Evolutionary conservation across 768 basidiomycete genomes (phyloP).

Genomic region (Lactarius sanguifluus): DNA sequence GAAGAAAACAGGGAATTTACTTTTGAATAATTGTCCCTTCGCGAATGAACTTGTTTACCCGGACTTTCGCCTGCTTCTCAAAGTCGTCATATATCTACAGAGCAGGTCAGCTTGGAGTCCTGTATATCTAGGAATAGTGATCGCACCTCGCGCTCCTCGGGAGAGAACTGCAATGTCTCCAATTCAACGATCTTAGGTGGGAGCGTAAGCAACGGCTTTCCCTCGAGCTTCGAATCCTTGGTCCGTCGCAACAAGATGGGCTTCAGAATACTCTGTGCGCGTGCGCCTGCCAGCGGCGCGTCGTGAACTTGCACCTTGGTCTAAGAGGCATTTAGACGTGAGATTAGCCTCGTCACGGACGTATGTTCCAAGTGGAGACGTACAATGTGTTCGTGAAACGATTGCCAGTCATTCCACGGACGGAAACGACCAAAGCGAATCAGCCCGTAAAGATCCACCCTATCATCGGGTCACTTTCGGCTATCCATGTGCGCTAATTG

Average conservation of each 20-base stretch:
- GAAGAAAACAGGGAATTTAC: constrained; percentile 32
- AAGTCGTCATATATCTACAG: constrained; percentile 56
- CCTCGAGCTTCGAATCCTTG: constrained; percentile 65
- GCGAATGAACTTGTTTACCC: constrained; percentile 59
- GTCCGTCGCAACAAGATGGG: constrained; percentile 71
- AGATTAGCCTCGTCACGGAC: not conserved
- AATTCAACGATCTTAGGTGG: constrained; percentile 61
- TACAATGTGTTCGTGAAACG: constrained; percentile 61
- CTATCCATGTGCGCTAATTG: not conserved
- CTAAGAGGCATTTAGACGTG: constrained; percentile 33
- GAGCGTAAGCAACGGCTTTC: constrained; percentile 65
- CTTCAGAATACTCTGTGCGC: constrained; percentile 67
- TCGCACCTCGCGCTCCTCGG: constrained; percentile 62
- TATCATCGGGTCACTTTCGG: constrained; percentile 31
- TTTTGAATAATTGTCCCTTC: constrained; percentile 70
- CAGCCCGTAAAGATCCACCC: constrained; percentile 69
- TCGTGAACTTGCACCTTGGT: constrained; percentile 54
- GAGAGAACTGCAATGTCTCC: constrained; percentile 58
- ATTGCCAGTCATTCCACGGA: constrained; percentile 72
- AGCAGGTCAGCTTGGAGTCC: not conserved
- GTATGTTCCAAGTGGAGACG: constrained; percentile 23
- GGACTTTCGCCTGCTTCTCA: constrained; percentile 54
- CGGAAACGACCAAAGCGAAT: constrained; percentile 67
- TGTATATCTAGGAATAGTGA: not conserved
- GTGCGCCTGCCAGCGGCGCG: constrained; percentile 61